phyloP scores from a whole-genome alignment of 1,284 basidiomycete species.

The Moniliophthora roreri region DNA sequence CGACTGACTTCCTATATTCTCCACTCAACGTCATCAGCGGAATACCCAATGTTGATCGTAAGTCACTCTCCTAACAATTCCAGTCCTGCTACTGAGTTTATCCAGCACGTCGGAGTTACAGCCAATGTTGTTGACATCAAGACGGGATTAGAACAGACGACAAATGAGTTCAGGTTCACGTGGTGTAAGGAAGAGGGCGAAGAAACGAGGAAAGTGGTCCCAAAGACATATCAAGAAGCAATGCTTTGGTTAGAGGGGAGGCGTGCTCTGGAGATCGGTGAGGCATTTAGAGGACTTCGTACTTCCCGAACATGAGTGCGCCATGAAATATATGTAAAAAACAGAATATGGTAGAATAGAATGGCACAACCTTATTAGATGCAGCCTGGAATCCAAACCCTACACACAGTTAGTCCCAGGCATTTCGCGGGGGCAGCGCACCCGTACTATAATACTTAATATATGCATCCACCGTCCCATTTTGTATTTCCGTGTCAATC shows the following conservation, averaged over 20 bases:
- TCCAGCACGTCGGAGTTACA: constrained; percentile 65
- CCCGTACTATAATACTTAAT: no score
- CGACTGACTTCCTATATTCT: constrained; percentile 69
- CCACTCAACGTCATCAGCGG: constrained; percentile 45
- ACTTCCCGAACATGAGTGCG: no score
- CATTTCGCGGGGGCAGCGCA: no score
- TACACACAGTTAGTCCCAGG: no score
- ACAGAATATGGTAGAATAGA: no score
- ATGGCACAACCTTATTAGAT: no score
- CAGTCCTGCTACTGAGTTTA: constrained; percentile 22
- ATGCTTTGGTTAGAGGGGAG: constrained; percentile 84
- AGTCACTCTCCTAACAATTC: constrained; percentile 24
- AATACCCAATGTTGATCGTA: constrained; percentile 54
- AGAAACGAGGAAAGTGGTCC: constrained; percentile 59
- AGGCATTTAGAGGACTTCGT: constrained; percentile 47
- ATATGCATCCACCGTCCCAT: no score
- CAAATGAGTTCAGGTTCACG: constrained; percentile 73
- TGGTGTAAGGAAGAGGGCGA: constrained; percentile 50
- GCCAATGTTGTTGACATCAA: constrained; percentile 76
- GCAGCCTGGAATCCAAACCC: no score
- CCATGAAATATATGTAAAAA: no score
- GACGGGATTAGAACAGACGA: constrained; percentile 66
- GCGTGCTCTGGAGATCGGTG: constrained; percentile 63
- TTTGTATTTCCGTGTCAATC: no score
- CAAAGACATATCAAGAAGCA: constrained; percentile 73